These are phyloP conservation scores for Saccharomycopsis guyanensis DNA, from an alignment of 805 yeast species.

Conservation along the genomic window DNA sequence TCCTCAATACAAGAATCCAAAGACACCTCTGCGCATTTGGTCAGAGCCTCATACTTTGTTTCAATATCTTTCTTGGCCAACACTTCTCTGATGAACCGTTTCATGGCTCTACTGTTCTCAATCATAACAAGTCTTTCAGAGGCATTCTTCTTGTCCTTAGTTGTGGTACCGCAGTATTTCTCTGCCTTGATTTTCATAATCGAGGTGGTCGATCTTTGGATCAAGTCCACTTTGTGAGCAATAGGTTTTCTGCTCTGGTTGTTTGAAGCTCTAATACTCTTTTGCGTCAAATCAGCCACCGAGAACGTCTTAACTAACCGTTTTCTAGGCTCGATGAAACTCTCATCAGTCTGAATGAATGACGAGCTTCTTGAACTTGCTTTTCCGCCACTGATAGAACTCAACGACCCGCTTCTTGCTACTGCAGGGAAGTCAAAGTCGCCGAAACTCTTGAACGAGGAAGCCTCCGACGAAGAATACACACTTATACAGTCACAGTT, in stretches of 20 bases:
- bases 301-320: constrained; percentile 11
- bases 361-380: constrained; percentile 14
- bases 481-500: constrained; percentile 10
- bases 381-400: neutral
- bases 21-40: neutral
- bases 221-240: constrained; percentile 7
- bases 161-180: constrained; percentile 1
- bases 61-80: neutral
- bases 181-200: constrained; percentile 5
- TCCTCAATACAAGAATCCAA: neutral
- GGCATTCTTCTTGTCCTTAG: neutral
- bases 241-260: constrained; percentile 1
- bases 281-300: constrained; percentile 20
- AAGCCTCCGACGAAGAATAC: constrained; percentile 12
- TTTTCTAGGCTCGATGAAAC: neutral
- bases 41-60: neutral
- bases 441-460: constrained; percentile 8
- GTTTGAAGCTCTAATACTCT: constrained; percentile 16
- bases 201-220: constrained; percentile 10
- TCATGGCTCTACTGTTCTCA: constrained; percentile 8
- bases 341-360: constrained; percentile 3
- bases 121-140: neutral
- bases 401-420: constrained; percentile 5
- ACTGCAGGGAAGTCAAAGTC: neutral
- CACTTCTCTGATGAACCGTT: constrained; percentile 3